phyloP scores from a whole-genome alignment of 2,329 filamentous ascomycete genomes.

The Decorospora gaudefroyi region DNA sequence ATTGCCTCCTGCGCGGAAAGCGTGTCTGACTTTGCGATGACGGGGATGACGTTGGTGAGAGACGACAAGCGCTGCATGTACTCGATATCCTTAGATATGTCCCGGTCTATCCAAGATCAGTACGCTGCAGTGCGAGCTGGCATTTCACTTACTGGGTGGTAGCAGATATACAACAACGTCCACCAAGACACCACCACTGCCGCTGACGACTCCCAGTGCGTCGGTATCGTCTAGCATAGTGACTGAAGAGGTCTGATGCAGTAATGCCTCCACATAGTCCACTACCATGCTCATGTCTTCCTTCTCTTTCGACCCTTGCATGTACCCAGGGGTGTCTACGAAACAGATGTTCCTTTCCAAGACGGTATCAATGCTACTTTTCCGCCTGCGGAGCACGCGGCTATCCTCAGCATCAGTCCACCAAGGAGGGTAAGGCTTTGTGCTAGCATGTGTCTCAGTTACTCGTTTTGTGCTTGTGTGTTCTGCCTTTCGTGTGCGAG shows the following conservation, averaged over 20 bases:
- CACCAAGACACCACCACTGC: constrained; percentile 79
- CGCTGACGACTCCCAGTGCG: constrained; percentile 75
- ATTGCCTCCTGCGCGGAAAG: constrained; percentile 63
- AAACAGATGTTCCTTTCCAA: constrained; percentile 93
- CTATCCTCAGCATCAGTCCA: constrained; percentile 78
- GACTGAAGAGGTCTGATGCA: constrained; percentile 66
- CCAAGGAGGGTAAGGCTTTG: constrained; percentile 78
- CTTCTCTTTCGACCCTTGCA: constrained; percentile 47
- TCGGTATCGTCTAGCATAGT: constrained; percentile 71
- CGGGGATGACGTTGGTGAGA: constrained; percentile 81
- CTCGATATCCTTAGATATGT: constrained; percentile 65
- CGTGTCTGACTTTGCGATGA: constrained; percentile 77
- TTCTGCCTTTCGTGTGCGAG: constrained; percentile 32
- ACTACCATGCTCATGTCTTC: constrained; percentile 49
- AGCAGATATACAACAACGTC: constrained; percentile 86
- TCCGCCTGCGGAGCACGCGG: constrained; percentile 59
- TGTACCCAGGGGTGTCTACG: constrained; percentile 77
- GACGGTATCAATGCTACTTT: constrained; percentile 74
- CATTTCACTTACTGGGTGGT: constrained; percentile 62
- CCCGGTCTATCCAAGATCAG: constrained; percentile 39
- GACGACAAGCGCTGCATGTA: constrained; percentile 70
- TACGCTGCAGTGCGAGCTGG: neutral
- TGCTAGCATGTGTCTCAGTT: constrained; percentile 53
- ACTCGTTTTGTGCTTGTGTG: constrained; percentile 35
- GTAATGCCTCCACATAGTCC: constrained; percentile 72